Base-by-base conservation (phyloP, 805 yeast genomes). In the Kodamaea kakaduensis region DNA sequence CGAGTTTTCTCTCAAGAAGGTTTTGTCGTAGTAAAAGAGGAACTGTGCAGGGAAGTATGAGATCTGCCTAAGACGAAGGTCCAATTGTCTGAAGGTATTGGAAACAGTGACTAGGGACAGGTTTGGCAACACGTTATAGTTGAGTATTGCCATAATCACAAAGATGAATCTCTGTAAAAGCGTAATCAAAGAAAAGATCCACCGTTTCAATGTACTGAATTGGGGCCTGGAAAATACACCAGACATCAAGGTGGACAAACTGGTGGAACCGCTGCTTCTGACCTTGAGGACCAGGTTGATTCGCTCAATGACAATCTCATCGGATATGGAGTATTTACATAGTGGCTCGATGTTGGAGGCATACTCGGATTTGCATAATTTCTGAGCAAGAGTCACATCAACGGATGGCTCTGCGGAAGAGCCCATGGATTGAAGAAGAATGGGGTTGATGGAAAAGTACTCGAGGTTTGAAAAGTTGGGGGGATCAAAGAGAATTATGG, bases 1-100 rank as follows among this genome's bases (percentile, higher is more conserved):
- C 40, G 46, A 56, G 32, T 55, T 46, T 15, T 47, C 47, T 17
- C 25, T 31, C 4, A 31, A 17, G 28, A 25, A 25, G 7, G 12
- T 29, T 46, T 64, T 49, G 46, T 64, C 76, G 44, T 69, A 66
- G 45, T 73, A 75, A 33, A 78, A 73, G 32, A 77, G 54, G 47
- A 83, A 85, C 51, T 89, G 97, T 2, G 75, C 68, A 0, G 97
- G 97, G 47, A 88, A 75, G 48, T 75, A 81, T 46, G 84, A 75
- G 10, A 86, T 54, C 47, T 89, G 96, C 42, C 78, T 81, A 9
- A 84, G 59, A 29, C 96, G 61, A 18, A 87, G 60, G 52, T 87
- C 95, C 2, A 88, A 61, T 54, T 90, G 97, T 48, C 79, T 79
- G 4, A 86, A 79, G 1, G 84, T 71, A 3, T 80, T 81, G 10